These are phyloP conservation scores for Stachybotrys echinatus DNA, from an alignment of 2,329 filamentous ascomycete species.

Conservation along the genomic window DNA sequence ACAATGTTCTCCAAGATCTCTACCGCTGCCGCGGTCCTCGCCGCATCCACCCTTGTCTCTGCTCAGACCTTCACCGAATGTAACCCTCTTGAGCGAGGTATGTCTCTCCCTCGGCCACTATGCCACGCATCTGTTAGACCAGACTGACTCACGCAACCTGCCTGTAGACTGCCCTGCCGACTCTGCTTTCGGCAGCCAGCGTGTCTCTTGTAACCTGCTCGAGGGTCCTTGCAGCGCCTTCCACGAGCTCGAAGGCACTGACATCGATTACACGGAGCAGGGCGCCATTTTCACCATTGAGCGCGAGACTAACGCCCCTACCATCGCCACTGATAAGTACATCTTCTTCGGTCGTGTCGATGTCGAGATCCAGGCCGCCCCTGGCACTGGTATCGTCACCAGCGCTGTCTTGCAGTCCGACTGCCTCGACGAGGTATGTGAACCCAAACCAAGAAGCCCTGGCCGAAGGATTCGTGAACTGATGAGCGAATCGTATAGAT, in stretches of 20 bases:
- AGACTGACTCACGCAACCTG: not conserved
- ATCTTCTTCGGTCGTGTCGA: constrained; percentile 95
- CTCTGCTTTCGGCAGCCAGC: constrained; percentile 64
- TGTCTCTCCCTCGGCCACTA: not conserved
- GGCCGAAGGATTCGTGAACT: not conserved
- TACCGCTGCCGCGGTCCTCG: constrained; percentile 40
- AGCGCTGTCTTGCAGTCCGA: constrained; percentile 87
- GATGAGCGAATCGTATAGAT: constrained; percentile 47
- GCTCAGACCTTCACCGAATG: constrained; percentile 54
- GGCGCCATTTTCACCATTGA: constrained; percentile 63
- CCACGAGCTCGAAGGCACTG: constrained; percentile 39
- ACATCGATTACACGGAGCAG: constrained; percentile 38
- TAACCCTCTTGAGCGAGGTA: constrained; percentile 48
- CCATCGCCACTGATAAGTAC: constrained; percentile 76
- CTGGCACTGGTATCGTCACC: constrained; percentile 82
- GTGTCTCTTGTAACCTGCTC: constrained; percentile 65
- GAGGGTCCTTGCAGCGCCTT: constrained; percentile 60
- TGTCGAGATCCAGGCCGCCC: constrained; percentile 70
- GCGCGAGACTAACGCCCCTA: constrained; percentile 59
- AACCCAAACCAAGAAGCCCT: no score
- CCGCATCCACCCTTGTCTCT: constrained; percentile 41
- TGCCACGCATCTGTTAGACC: not conserved
- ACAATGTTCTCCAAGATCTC: constrained; percentile 41
- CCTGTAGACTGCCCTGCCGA: constrained; percentile 63
- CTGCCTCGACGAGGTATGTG: constrained; percentile 58